A percentile compares a stretch with the other conserved stretches of the same genome.
phyloP scores from a whole-genome alignment of 805 yeast genomes.

The Metschnikowia cubensis region DNA sequence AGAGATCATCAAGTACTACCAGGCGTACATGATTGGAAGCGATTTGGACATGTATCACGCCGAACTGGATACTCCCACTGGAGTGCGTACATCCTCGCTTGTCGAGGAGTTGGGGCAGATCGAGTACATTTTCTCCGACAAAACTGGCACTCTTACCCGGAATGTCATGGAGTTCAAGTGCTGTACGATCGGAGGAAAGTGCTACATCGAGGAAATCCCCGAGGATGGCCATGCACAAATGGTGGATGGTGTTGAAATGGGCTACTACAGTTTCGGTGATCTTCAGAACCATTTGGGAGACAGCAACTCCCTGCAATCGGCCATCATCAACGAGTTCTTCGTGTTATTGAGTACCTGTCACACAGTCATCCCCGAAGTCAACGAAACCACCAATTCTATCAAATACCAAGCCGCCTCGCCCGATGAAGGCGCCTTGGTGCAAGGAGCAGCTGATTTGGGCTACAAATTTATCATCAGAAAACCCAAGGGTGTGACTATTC shows the following conservation, averaged over 20 bases:
- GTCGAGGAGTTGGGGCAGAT: slow-evolving; percentile 98
- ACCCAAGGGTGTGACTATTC: slow-evolving; percentile 75
- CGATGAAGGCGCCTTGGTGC: slow-evolving; percentile 97
- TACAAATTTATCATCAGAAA: slow-evolving; percentile 79
- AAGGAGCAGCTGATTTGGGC: slow-evolving; percentile 90
- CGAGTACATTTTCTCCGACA: slow-evolving; percentile 92
- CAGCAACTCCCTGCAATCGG: slow-evolving; percentile 42
- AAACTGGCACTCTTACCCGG: slow-evolving; percentile 94
- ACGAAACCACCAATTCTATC: slow-evolving; percentile 53
- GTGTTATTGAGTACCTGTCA: slow-evolving; percentile 89
- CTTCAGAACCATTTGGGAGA: slow-evolving; percentile 48
- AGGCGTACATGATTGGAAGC: slow-evolving; percentile 88
- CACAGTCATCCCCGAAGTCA: slow-evolving; percentile 91
- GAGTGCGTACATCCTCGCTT: slow-evolving; percentile 89
- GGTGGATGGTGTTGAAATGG: slow-evolving; percentile 76
- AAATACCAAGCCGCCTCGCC: slow-evolving; percentile 99
- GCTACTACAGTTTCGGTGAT: slow-evolving; percentile 68
- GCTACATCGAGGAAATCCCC: slow-evolving; percentile 85
- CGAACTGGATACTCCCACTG: slow-evolving; percentile 87
- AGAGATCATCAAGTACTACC: slow-evolving; percentile 91
- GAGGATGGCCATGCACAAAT: slow-evolving; percentile 77
- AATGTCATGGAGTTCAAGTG: slow-evolving; percentile 96
- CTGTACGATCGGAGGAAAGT: slow-evolving; percentile 87
- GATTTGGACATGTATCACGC: slow-evolving; percentile 91
- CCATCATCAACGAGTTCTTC: slow-evolving; percentile 67